Conservation (phyloP, 257 asterid genomes). For the Przewalskia tangutica region DNA sequence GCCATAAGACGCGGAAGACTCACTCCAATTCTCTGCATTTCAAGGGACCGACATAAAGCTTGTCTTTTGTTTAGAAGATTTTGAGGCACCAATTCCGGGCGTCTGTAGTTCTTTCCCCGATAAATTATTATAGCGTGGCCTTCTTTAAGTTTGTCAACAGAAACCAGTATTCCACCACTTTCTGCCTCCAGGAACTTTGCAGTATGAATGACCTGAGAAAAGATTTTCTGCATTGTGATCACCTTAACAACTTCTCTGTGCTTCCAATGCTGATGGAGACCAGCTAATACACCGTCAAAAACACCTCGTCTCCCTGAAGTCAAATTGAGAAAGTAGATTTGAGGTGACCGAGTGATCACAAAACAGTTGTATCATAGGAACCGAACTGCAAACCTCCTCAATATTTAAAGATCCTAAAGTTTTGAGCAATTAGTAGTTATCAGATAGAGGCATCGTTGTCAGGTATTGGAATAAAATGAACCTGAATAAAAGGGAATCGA, state of each 20-base stretch:
- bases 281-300: slow-evolving; percentile 76
- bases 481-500: not conserved
- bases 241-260: slow-evolving; percentile 85
- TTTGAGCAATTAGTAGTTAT: not conserved
- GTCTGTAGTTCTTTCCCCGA: slow-evolving; percentile 87
- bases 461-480: not conserved
- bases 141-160: slow-evolving; percentile 65
- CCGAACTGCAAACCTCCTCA: not conserved
- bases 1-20: slow-evolving; percentile 18
- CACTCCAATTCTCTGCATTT: slow-evolving; percentile 86
- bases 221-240: slow-evolving; percentile 69
- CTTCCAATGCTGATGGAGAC: slow-evolving; percentile 94
- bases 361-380: not conserved
- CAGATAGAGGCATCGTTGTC: not conserved
- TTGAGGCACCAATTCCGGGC: slow-evolving; percentile 38
- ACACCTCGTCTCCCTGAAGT: slow-evolving; percentile 81
- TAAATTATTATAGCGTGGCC: slow-evolving; percentile 85
- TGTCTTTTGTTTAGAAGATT: slow-evolving; percentile 63
- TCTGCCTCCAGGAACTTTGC: slow-evolving; percentile 58
- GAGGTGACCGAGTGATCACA: not conserved
- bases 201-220: slow-evolving; percentile 54
- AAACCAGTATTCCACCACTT: slow-evolving; percentile 68
- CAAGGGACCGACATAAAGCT: slow-evolving; percentile 72
- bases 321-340: slow-evolving; percentile 5
- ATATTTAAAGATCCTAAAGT: not conserved